Evolutionary conservation across 352 stramenopile genomes (phyloP), one percentile per base, ranked within the genome.

Genomic region (Peronospora tabacina): DNA sequence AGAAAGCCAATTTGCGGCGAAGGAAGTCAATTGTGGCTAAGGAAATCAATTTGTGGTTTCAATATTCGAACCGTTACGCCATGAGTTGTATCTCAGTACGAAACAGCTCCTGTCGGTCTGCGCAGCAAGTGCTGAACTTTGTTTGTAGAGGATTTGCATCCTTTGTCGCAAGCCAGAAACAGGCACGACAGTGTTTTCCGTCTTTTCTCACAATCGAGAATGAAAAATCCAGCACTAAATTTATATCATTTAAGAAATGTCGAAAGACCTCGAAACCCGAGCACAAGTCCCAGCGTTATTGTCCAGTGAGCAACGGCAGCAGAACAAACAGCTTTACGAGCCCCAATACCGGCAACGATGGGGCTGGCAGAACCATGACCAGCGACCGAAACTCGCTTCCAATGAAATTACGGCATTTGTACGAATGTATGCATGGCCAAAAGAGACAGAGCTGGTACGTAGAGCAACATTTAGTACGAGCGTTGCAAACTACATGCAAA

Each of bases 401-500:
- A 46, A 57, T 40, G 63, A 82, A 38, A 64, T 84, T 16, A 46
- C 46, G 30, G 60, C 79, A 55, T 89, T 82, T 57, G 53, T 89
- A 11, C 59, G 58, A 33, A 66, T 51, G 44, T 70, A 63, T 48
- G 65, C 68, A 15, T 77, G 69, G 20, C 45, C 82, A 1, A 70
- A 78, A 54, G 72, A 87, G 51, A 52, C 58, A 19, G 74, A 86
- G 41, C 24, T 69, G 61, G 76, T 88, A 55, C 37, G 50, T 58
- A 36, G 32, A 17, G 32, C 0, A 36, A 8, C 28, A 32, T 32
- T 32, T 8, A 5, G 5, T 36, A 16, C 12, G 32, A 36, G 32
- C 1, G 12, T 36, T 36, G 12, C 16, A 36, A 36, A 17, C 12
- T 36, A 36, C 2, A 12, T 32, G 12, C 28, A 9, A 32, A 32